Percentiles rank a stretch among this genome's conserved stretches.
phyloP scores from a whole-genome alignment of 2,329 filamentous ascomycete genomes.

The Sporothrix variecibatus region DNA sequence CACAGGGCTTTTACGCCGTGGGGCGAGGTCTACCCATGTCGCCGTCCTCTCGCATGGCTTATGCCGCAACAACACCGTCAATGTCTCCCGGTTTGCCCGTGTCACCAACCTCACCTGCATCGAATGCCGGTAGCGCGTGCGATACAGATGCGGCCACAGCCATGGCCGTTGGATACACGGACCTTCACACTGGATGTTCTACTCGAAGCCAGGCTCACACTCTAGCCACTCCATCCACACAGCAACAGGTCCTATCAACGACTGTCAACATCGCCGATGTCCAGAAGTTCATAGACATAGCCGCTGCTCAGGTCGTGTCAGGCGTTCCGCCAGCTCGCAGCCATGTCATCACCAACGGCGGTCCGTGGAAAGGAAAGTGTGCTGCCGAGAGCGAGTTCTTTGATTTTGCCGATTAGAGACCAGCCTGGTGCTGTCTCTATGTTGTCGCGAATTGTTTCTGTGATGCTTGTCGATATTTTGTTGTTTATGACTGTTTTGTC shows the following conservation, averaged over 20 bases:
- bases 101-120: neutral
- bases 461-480: neutral
- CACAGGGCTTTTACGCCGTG: constrained; percentile 3
- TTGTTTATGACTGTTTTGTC: neutral
- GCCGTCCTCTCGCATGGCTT: neutral
- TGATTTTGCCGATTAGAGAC: neutral
- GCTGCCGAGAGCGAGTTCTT: neutral
- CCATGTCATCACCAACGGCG: neutral
- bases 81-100: neutral
- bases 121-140: neutral
- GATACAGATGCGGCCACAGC: neutral
- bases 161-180: neutral
- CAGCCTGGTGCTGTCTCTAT: constrained; percentile 14
- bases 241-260: too few relatives aligned
- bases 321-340: neutral
- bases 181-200: too few relatives aligned
- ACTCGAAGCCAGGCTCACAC: neutral
- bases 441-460: neutral
- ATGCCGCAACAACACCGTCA: neutral
- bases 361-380: neutral
- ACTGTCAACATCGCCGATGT: neutral
- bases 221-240: neutral
- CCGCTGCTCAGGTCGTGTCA: neutral
- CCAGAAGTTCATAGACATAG: neutral
- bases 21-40: neutral